A percentile compares a stretch with the other conserved stretches of the same genome.
Evolutionary conservation across 805 yeast genomes (phyloP).

Genomic region (Candida lessepsii): DNA sequence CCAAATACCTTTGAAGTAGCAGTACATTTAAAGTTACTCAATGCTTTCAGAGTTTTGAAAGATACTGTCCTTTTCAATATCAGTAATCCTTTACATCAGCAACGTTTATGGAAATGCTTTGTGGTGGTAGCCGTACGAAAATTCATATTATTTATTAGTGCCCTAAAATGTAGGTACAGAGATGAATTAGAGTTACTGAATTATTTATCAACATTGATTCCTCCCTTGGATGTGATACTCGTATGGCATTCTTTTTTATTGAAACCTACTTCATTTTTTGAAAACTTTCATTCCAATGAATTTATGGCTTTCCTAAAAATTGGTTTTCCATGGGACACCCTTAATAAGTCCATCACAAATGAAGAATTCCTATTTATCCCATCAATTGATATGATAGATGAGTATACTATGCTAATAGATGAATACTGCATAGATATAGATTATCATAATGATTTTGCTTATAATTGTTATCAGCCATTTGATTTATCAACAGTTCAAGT

Average conservation of each 20-base stretch:
- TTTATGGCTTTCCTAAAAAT: conserved; percentile 11
- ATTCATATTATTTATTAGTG: conserved; percentile 22
- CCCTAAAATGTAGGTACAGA: background rate
- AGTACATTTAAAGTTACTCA: conserved; percentile 6
- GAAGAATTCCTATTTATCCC: conserved; percentile 11
- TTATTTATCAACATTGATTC: conserved; percentile 7
- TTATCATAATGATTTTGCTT: conserved; percentile 5
- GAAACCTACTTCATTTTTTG: conserved; percentile 18
- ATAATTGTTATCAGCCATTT: conserved; percentile 8
- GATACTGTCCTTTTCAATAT: background rate
- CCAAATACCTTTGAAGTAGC: background rate
- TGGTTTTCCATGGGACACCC: conserved; percentile 19
- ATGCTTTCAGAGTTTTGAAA: conserved; percentile 16
- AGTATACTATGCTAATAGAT: background rate
- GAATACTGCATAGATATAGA: background rate
- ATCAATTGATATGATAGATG: background rate
- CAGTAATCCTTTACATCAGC: background rate
- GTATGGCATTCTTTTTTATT: conserved; percentile 24
- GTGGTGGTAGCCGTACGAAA: conserved; percentile 22
- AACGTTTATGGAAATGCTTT: conserved; percentile 21
- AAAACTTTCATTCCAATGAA: conserved; percentile 11
- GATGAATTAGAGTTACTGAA: too few relatives aligned
- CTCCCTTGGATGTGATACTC: conserved; percentile 23
- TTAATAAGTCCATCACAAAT: conserved; percentile 10
- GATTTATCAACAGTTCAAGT: conserved; percentile 6